Percentiles rank a stretch among this genome's conserved stretches.
Evolutionary conservation across 129 eudicot species (phyloP).

Genomic region (Tagetes patula): DNA sequence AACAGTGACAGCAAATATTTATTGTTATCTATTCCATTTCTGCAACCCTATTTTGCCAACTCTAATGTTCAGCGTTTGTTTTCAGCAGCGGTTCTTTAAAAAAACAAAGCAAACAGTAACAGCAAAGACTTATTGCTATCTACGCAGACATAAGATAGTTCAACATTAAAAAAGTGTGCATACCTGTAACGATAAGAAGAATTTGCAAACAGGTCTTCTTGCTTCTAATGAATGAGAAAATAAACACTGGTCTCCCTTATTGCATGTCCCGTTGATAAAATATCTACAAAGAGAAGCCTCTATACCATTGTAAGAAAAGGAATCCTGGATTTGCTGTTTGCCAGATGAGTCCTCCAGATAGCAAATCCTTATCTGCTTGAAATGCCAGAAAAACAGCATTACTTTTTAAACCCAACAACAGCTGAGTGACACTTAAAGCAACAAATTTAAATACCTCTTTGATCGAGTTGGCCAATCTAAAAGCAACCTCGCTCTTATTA

Average conservation of each 20-base stretch:
- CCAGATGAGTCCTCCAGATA: conserved; percentile 38
- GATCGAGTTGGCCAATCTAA: conserved; percentile 48
- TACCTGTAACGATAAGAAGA: conserved; percentile 79
- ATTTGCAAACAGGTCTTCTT: conserved; percentile 65
- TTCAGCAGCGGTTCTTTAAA: background rate
- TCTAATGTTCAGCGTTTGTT: conserved; percentile 10
- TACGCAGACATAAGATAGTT: background rate
- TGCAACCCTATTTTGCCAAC: background rate
- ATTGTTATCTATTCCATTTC: background rate
- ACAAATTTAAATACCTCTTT: conserved; percentile 58
- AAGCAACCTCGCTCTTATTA: conserved; percentile 49
- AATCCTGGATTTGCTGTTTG: conserved; percentile 27
- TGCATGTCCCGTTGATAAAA: conserved; percentile 69
- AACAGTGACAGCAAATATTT: background rate
- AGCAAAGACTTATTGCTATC: background rate
- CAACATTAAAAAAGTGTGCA: background rate
- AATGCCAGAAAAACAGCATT: conserved; percentile 21
- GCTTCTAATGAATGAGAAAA: conserved; percentile 74
- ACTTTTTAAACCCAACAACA: conserved; percentile 16
- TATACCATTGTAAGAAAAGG: conserved; percentile 10
- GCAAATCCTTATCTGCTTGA: conserved; percentile 58
- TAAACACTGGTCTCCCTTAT: conserved; percentile 62
- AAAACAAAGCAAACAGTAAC: background rate
- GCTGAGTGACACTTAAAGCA: background rate
- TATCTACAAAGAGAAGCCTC: conserved; percentile 62